phyloP scores from a whole-genome alignment of 805 yeast genomes.

The Starmerella lactis-condensi region DNA sequence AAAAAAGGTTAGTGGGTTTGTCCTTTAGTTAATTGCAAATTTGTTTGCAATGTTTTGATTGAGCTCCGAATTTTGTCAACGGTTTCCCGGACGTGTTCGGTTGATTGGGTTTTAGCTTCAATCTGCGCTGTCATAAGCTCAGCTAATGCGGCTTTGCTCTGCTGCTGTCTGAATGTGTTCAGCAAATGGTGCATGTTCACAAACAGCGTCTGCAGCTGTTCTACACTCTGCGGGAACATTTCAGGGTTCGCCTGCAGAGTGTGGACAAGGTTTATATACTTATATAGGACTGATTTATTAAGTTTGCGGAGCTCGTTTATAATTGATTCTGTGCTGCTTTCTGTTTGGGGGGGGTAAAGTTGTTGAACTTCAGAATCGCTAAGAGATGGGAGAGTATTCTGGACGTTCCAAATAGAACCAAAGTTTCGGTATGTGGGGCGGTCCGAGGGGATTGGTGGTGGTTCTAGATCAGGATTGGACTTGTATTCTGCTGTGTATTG shows the following conservation, averaged over 20 bases:
- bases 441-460: slow-evolving; percentile 19
- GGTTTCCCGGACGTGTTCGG: too few relatives aligned
- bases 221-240: slow-evolving; percentile 43
- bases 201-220: slow-evolving; percentile 57
- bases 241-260: slow-evolving; percentile 57
- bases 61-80: too few relatives aligned
- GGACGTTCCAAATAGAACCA: slow-evolving; percentile 71
- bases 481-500: slow-evolving; percentile 36
- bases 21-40: too few relatives aligned
- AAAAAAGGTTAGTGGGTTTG: too few relatives aligned
- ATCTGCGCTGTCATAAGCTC: too few relatives aligned
- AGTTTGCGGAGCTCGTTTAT: slow-evolving; percentile 52
- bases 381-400: slow-evolving; percentile 58
- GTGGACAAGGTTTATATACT: slow-evolving; percentile 69
- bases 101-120: too few relatives aligned
- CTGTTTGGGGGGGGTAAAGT: slow-evolving; percentile 31
- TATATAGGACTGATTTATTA: slow-evolving; percentile 57
- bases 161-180: slow-evolving; percentile 89
- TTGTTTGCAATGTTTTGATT: too few relatives aligned
- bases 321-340: slow-evolving; percentile 9
- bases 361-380: slow-evolving; percentile 62
- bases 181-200: slow-evolving; percentile 82
- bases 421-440: slow-evolving; percentile 56
- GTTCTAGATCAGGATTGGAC: slow-evolving; percentile 16
- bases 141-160: slow-evolving; percentile 74